Conservation (phyloP, 371 early-diverging fungal species). For the Lichtheimia ornata region DNA sequence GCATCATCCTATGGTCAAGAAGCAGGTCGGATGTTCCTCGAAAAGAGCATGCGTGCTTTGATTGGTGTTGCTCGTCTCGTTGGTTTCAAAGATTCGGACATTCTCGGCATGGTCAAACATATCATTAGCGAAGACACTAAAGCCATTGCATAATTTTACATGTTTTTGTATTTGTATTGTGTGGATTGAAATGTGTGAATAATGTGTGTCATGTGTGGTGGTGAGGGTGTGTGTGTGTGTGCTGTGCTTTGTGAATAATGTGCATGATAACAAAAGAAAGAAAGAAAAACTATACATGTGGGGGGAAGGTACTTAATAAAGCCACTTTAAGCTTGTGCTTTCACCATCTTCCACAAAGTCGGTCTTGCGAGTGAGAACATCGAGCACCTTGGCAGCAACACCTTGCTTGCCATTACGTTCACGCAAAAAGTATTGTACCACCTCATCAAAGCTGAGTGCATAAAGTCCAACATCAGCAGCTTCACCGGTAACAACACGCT, state of each 20-base stretch:
- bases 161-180: too few relatives aligned
- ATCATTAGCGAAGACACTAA: conserved; percentile 24
- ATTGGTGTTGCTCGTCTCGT: conserved; percentile 37
- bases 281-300: conserved; percentile 1
- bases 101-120: conserved; percentile 37
- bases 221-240: neutral
- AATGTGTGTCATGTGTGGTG: too few relatives aligned
- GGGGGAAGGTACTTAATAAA: conserved; percentile 27
- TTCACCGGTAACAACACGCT: conserved; percentile 65
- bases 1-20: conserved; percentile 18
- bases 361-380: conserved; percentile 69
- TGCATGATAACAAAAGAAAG: too few relatives aligned
- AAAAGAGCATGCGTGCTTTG: conserved; percentile 38
- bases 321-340: conserved; percentile 45
- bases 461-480: conserved; percentile 57
- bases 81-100: conserved; percentile 38
- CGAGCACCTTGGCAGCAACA: conserved; percentile 68
- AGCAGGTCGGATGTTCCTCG: conserved; percentile 33
- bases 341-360: conserved; percentile 31
- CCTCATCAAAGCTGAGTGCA: conserved; percentile 65
- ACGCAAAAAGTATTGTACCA: conserved; percentile 67
- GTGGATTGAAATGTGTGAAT: too few relatives aligned
- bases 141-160: too few relatives aligned
- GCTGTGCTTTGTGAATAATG: neutral
- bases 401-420: conserved; percentile 72